Base-by-base conservation (phyloP, 805 yeast species). In the Geotrichum ghanense region DNA sequence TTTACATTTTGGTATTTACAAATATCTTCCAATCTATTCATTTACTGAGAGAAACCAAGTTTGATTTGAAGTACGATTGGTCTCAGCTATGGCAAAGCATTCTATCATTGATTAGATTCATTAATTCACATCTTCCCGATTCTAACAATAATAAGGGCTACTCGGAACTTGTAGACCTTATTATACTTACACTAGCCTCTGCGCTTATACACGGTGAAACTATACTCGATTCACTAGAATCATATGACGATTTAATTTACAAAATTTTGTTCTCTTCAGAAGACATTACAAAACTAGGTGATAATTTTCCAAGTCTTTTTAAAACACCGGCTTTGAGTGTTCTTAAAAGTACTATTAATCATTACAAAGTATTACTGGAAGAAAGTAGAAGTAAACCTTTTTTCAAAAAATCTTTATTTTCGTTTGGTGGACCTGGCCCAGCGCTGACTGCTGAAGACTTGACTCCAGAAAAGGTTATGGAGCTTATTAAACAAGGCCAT, bases 1-100 rank as follows among this genome's bases (percentile, higher is more conserved):
- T 65, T 51, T 63, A 62, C 41, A 43, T 42, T 3, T 55, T 60
- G 34, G 48, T 59, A 1, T 48, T 61, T 4, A 49, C 47, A 3
- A 42, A 51, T 6, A 35, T 57, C 25, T 54, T 56, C 47, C 65
- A 58, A 48, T 48, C 52, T 2, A 37, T 57, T 4, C 48, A 50
- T 10, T 44, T 49, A 19, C 46, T 59, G 19, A 46, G 55, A 25
- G 39, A 42, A 14, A 19, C 37, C 3, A 48, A 34, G 37, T 45
- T 1, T 48, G 57, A 25, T 27, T 50, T 44, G 45, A 45, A 14
- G 20, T 68, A 67, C 48, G 60, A 62, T 49, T 68, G 72, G 72
- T 47, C 55, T 7, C 68, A 64, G 43, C 52, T 68, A 27, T 67
- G 70, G 68, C 55, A 52, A 42, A 56, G 68, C 2, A 41, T 65